Base-by-base conservation (phyloP, 1,284 basidiomycete genomes). In the Irpex sp. region DNA sequence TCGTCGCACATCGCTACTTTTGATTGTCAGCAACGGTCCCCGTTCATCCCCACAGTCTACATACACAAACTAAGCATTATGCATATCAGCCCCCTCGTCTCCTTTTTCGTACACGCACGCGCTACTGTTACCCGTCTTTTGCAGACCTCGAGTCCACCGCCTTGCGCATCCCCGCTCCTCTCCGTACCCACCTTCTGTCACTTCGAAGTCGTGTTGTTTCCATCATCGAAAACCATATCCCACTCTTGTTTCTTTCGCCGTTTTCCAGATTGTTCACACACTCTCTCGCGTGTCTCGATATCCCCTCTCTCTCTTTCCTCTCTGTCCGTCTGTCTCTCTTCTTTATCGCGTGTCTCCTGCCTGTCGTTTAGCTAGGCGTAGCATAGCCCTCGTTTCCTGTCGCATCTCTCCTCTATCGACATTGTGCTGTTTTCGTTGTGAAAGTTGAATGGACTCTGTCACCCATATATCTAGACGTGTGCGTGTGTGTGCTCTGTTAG, bases 341-440 rank as follows among this genome's bases (percentile, higher is more conserved):
- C 38, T 65, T 20, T 22, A 13, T 58, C 13, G 49, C n/a, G n/a
- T 54, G 49, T 54, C 49, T 54, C n/a, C 49, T 54, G 49, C 49
- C 49, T 54, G 49, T 54, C 49, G 49, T 45, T 66, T 58, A 56
- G 24, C 60, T 70, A 27, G 66, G 68, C 71, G 68, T 70, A 68
- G 66, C 66, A 65, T 67, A 68, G 69, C 54, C 69, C 32, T 76
- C 76, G 74, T 76, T 77, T 73, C 71, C 73, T 78, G 78, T 80
- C 74, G 77, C 76, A 74, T 70, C 72, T 58, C 65, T 69, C 67
- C 68, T 65, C 68, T 69, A 75, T 76, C 75, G 76, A 74, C 73
- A 75, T 68, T 76, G 75, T 76, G 74, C 76, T 79, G 72, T 78
- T 71, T 70, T 66, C 71, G 71, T 72, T 70, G 71, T 72, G 71